These are phyloP conservation scores for Hyaloscypha finlandica DNA, from an alignment of 495 filamentous ascomycete species.

Conservation along the genomic window DNA sequence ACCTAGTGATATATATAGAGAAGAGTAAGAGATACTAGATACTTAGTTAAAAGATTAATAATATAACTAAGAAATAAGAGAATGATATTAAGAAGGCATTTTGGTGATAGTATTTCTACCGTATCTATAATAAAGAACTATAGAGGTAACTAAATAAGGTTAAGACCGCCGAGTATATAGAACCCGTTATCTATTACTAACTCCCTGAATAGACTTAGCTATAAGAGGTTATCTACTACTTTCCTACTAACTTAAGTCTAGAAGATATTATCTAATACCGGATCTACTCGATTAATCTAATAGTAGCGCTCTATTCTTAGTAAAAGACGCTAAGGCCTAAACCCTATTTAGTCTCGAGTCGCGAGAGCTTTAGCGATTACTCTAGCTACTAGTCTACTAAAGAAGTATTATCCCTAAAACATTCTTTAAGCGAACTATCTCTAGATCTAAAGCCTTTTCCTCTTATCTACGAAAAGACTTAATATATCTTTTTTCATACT, in stretches of 20 bases:
- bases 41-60: constrained; percentile 9
- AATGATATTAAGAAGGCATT: constrained; percentile 8
- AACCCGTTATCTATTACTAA: constrained; percentile 15
- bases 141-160: constrained; percentile 16
- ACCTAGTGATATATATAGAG: not conserved
- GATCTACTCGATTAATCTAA: constrained; percentile 7
- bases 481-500: not conserved
- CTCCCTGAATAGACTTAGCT: constrained; percentile 13
- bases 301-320: constrained; percentile 13
- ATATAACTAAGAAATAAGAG: not conserved
- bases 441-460: not conserved
- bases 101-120: constrained; percentile 15
- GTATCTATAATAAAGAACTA: constrained; percentile 18
- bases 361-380: too few species aligned
- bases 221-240: constrained; percentile 10
- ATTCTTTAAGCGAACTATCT: too few species aligned
- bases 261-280: not conserved
- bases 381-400: too few species aligned
- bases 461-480: not conserved
- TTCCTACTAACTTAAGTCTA: constrained; percentile 9
- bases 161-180: constrained; percentile 10
- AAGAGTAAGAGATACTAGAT: not conserved
- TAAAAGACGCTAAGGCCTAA: constrained; percentile 6
- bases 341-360: too few species aligned
- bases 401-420: too few species aligned